These are phyloP conservation scores for Vaccinium myrtillus DNA, from an alignment of 148 eudicot species.

Conservation along the genomic window DNA sequence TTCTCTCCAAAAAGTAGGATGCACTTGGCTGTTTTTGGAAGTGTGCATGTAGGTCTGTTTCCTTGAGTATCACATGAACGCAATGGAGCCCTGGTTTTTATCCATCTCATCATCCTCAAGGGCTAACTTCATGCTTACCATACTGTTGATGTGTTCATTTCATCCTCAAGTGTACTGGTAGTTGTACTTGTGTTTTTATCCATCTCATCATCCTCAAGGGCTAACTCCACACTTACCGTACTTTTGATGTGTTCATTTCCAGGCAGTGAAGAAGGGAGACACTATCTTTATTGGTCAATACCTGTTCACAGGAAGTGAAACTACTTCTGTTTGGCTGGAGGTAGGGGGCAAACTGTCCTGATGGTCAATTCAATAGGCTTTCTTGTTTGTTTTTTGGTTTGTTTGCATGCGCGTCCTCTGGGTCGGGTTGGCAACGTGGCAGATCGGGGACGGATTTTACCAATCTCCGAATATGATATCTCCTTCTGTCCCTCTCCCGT, in stretches of 20 bases:
- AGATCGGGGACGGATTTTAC: too few relatives aligned
- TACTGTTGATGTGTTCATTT: slow-evolving; percentile 20
- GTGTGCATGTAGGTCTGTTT: neutral
- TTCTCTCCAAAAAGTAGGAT: neutral
- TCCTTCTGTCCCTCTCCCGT: too few relatives aligned
- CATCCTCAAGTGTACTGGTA: neutral
- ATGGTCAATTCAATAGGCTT: neutral
- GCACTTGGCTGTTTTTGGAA: neutral
- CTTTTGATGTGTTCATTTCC: slow-evolving; percentile 27
- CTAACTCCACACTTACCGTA: slow-evolving; percentile 13
- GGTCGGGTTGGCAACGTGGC: too few relatives aligned
- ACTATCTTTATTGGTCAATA: slow-evolving; percentile 95
- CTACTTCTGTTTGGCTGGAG: slow-evolving; percentile 99
- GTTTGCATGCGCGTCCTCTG: neutral
- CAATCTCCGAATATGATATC: too few relatives aligned
- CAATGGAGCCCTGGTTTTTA: neutral
- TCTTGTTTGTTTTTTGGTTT: neutral
- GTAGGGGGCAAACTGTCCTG: slow-evolving; percentile 40
- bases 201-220: neutral
- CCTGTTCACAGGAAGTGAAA: slow-evolving; percentile 98
- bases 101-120: neutral
- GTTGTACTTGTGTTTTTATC: neutral
- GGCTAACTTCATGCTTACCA: slow-evolving; percentile 12
- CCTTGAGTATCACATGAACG: neutral
- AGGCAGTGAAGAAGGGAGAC: slow-evolving; percentile 96